phyloP scores from a whole-genome alignment of 2,329 filamentous ascomycete species.

The Colletotrichum destructivum region DNA sequence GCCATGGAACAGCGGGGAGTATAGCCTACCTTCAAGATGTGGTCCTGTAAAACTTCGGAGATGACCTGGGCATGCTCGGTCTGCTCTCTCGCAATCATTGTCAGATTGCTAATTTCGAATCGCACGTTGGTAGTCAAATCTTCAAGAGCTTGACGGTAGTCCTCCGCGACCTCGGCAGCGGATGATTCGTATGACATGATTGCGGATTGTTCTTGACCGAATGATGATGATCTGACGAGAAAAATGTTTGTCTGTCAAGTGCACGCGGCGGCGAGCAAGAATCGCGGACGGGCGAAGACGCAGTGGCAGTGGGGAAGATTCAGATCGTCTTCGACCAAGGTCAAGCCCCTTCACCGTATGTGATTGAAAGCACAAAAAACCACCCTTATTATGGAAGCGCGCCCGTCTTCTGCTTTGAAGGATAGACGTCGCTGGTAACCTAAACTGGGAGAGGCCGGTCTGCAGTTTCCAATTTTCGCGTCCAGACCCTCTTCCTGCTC shows the following conservation, averaged over 20 bases:
- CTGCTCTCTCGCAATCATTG: constrained; percentile 96
- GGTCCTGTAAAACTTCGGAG: constrained; percentile 89
- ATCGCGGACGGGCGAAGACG: constrained; percentile 26
- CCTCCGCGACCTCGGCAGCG: constrained; percentile 90
- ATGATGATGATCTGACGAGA: constrained; percentile 5
- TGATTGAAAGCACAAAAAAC: constrained; percentile 40
- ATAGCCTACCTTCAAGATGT: constrained; percentile 90
- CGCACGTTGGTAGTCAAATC: constrained; percentile 92
- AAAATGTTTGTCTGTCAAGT: constrained; percentile 35
- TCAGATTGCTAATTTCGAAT: constrained; percentile 97
- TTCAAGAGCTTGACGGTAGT: constrained; percentile 94
- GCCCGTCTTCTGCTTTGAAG: constrained; percentile 23
- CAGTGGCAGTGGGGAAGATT: constrained; percentile 28
- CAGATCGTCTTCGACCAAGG: constrained; percentile 21
- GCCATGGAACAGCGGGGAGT: neutral
- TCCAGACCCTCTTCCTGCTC: constrained; percentile 37
- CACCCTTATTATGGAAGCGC: constrained; percentile 40
- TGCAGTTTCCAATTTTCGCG: constrained; percentile 41
- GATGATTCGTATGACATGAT: constrained; percentile 66
- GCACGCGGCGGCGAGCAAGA: constrained; percentile 37
- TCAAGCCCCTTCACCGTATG: constrained; percentile 33
- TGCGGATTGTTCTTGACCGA: constrained; percentile 18
- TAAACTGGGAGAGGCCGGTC: constrained; percentile 37
- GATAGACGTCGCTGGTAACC: constrained; percentile 37
- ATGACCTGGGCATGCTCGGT: constrained; percentile 96